Conservation (phyloP, 352 stramenopile species). For the Pilasporangium apinafurcum region DNA sequence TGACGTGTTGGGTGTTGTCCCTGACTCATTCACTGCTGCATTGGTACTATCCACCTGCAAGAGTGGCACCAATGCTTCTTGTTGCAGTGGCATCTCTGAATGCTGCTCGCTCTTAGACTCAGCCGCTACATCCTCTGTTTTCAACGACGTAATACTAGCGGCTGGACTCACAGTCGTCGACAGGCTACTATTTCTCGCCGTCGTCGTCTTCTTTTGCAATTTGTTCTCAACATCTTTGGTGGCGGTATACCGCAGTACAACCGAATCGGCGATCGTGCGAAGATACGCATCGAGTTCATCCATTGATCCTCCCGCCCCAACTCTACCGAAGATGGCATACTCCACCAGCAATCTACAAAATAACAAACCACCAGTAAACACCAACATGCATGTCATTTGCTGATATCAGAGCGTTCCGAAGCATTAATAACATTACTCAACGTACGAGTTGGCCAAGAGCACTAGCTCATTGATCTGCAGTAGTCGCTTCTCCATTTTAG, state of each 20-base stretch:
- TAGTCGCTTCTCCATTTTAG: constrained; percentile 82
- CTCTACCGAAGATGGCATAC: constrained; percentile 54
- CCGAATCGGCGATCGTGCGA: constrained; percentile 46
- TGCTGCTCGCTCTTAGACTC: too few species aligned
- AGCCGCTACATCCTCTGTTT: too few species aligned
- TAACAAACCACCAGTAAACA: neutral
- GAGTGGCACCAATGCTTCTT: neutral
- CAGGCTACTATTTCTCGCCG: neutral
- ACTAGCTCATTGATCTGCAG: constrained; percentile 81
- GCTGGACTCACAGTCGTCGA: neutral
- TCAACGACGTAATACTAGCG: constrained; percentile 2
- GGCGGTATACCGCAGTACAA: too few species aligned
- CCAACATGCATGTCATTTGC: neutral
- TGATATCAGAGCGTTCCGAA: neutral
- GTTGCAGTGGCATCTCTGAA: too few species aligned
- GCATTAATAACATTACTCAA: neutral
- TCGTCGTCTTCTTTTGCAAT: neutral
- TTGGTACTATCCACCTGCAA: neutral
- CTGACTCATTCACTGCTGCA: neutral
- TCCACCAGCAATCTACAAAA: constrained; percentile 42
- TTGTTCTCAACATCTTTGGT: too few species aligned
- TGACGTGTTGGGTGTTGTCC: constrained; percentile 2
- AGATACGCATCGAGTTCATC: constrained; percentile 66
- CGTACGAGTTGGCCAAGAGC: constrained; percentile 56
- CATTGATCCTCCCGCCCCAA: constrained; percentile 44